Percentiles rank a stretch among this genome's conserved stretches.
phyloP scores from a whole-genome alignment of 23 red algal species.

The Gracilaria caudata region DNA sequence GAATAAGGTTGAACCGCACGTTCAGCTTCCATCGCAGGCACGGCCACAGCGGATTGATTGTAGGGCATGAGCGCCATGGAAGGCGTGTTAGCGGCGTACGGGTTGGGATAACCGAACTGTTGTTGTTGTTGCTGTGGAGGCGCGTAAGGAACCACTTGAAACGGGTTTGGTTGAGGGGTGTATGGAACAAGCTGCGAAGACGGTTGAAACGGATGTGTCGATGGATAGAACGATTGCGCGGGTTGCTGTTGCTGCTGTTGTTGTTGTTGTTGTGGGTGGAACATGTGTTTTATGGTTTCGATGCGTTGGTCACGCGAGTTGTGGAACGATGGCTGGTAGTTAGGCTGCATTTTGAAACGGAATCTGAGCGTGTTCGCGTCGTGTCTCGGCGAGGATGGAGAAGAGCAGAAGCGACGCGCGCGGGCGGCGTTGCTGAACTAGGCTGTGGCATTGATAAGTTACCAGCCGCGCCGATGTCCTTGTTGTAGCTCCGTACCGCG shows the following conservation, averaged over 20 bases:
- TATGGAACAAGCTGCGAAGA: background rate
- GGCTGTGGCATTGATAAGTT: too few species aligned
- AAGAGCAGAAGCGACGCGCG: background rate
- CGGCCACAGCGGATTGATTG: conserved; percentile 1
- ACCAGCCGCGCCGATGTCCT: background rate
- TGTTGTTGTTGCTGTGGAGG: background rate
- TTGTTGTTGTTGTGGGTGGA: background rate
- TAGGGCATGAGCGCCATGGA: conserved; percentile 20
- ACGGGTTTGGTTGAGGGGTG: background rate
- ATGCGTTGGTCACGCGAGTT: conserved; percentile 26
- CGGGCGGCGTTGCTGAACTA: too few species aligned
- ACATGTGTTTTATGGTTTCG: conserved; percentile 13
- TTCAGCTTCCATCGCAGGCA: conserved; percentile 43
- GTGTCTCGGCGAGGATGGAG: background rate
- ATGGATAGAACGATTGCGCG: background rate
- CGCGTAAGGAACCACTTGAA: conserved; percentile 14
- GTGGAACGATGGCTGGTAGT: conserved; percentile 13
- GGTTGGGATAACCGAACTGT: background rate
- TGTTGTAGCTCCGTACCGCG: background rate
- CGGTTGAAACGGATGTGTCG: background rate
- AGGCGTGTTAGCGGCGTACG: background rate
- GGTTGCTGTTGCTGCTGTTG: conserved; percentile 4
- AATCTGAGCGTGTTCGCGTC: too few species aligned
- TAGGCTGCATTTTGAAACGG: conserved; percentile 25
- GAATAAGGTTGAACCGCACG: conserved; percentile 1